Evolutionary conservation across 768 basidiomycete species (phyloP), one percentile per base, ranked within the genome.

Genomic region (Hydnomerulius pinastri): DNA sequence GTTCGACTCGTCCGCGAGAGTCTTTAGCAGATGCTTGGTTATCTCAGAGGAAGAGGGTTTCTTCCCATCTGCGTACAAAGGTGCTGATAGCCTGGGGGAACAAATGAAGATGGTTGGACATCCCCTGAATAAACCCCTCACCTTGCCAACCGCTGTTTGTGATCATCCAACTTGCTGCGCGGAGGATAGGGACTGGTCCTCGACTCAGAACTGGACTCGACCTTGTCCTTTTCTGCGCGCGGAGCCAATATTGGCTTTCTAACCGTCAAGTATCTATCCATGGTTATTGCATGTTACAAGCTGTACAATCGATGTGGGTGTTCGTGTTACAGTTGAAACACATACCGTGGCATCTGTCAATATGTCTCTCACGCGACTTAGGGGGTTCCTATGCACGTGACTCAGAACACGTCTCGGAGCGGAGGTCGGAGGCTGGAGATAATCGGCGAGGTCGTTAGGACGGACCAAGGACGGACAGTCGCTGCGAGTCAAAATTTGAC

Each of bases 1-100:
- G 63, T 92, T 92, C 9, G 79, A 77, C 45, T 76, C 71, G 53
- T 87, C 77, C 13, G 74, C 64, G 38, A 93, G 73, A 0, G 83
- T 88, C 24, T 69, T 75, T 35, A 92, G 63, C 12, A 92, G 67
- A 46, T 82, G 76, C 46, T 73, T 81, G 11, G 82, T 88, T 32
- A 87, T 61, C n/a, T 70, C 67, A 25, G 73, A 57, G 0, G 70
- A 61, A 17, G 78, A 77, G 4, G 73, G 67, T 45, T 67, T 70
- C 43, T 56, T 52, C n/a, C 58, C 65, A 27, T 65, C 67, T 35
- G 56, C 65, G 29, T 59, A 47, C 17, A 72, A 46, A 30, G 71
- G 67, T 25, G 63, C 68, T 2, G 68, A 48, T 18, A 71, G 63
- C 35, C 68, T 70, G 30, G n/a, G 40, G 21, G 9, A 35, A 21